Conservation (phyloP, 2,329 filamentous ascomycete species). For the Gliomastix tumulicola region DNA sequence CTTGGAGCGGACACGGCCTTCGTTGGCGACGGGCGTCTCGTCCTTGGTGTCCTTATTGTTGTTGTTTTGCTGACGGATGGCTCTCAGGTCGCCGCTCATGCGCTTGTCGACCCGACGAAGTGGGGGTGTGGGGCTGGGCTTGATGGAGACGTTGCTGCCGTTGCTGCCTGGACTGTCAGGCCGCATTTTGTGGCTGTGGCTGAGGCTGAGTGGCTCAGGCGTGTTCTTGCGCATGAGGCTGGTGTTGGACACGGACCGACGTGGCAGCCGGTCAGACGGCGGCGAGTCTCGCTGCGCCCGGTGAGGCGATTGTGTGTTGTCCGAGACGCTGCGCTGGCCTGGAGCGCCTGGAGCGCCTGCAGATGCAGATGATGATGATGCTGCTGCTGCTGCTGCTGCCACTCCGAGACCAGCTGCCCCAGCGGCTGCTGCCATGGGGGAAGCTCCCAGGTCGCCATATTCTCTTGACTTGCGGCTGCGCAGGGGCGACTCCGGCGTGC, state of each 20-base stretch:
- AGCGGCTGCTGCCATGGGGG: no score
- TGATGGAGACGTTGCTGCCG: constrained; percentile 28
- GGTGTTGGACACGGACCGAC: constrained; percentile 44
- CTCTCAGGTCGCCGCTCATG: constrained; percentile 66
- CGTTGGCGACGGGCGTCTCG: constrained; percentile 79
- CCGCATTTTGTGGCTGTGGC: no score
- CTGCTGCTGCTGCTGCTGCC: constrained; percentile 7
- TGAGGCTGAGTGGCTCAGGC: constrained; percentile 46
- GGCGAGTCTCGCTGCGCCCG: constrained; percentile 1
- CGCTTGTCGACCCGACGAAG: constrained; percentile 62
- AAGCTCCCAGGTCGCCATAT: constrained; percentile 2
- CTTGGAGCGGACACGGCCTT: constrained; percentile 75
- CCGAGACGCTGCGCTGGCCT: constrained; percentile 28
- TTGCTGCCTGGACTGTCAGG: constrained; percentile 56
- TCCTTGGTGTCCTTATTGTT: no score
- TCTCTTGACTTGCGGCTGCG: constrained; percentile 1
- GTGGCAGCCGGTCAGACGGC: constrained; percentile 5
- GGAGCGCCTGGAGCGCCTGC: constrained; percentile 1
- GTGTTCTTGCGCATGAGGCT: constrained; percentile 44
- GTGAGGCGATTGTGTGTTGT: constrained; percentile 14
- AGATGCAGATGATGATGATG: neutral
- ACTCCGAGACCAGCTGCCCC: no score
- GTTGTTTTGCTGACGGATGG: constrained; percentile 28
- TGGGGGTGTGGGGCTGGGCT: constrained; percentile 51
- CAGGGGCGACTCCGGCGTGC: no score